Base-by-base conservation (phyloP, 2,329 filamentous ascomycete species). In the Claviceps africana region DNA sequence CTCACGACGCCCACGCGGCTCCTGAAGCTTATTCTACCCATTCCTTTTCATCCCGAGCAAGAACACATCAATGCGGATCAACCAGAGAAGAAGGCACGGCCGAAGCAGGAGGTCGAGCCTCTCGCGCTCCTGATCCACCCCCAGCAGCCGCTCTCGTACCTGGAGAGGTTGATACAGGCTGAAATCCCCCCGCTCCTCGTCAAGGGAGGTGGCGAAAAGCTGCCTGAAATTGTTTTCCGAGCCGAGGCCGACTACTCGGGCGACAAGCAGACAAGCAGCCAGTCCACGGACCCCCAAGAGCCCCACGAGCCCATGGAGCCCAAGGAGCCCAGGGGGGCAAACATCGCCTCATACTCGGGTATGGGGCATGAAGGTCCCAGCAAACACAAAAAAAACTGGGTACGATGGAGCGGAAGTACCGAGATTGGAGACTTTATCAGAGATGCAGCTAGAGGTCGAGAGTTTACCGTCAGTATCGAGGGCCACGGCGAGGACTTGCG, bases 361-460 rank as follows among this genome's bases (percentile, higher is more conserved):
- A 73, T 83, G 1, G 85, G 85, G 2, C 82, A 77, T 46, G 81
- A 86, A 59, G 76, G 70, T 17, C 71, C 65, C 28, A 64, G 63
- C 53, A 72, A 59, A 4, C 63, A 67, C 5, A 70, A 77, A 39
- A 70, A 65, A 2, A 63, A 64, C 28, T 93, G 91, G 71, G 87
- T 95, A 2, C 82, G 88, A 31, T 96, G 90, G 90, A 89, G 85
- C 45, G 81, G 82, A 43, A 87, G 83, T 31, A 95, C 90, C 1
- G 90, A 96, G 64, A 85, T 96, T 33, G 90, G 90, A 10, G 90
- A 95, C 68, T 96, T 96, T 62, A 93, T 96, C 57, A 82, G 88
- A 9, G 90, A 96, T 63, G 89, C 90, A 0, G 87, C 89, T 0
- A 76, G 87, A 3, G 87, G 86, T 0, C 81, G 86, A 51, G 88